Evolutionary conservation across 2,329 filamentous ascomycete genomes (phyloP).

Genomic region (Lasiodiplodia theobromae): DNA sequence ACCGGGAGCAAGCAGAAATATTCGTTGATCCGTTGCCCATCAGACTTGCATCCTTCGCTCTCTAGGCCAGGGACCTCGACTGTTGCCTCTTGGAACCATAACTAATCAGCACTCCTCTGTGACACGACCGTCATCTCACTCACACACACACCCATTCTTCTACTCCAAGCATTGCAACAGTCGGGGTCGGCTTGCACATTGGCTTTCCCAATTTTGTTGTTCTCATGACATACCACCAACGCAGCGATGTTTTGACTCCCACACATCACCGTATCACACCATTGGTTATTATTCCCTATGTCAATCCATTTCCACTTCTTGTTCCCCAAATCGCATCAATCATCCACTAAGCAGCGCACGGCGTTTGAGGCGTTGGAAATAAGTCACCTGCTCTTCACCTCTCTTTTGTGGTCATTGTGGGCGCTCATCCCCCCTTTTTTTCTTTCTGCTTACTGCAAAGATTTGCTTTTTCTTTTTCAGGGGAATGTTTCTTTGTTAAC

Average conservation of each 20-base stretch:
- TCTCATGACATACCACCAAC: slow-evolving; percentile 26
- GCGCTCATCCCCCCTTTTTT: neutral
- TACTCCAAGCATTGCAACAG: slow-evolving; percentile 10
- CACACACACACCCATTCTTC: neutral
- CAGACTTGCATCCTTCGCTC: slow-evolving; percentile 6
- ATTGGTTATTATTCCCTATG: slow-evolving; percentile 26
- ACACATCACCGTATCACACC: slow-evolving; percentile 19
- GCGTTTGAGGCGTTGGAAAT: slow-evolving; percentile 26
- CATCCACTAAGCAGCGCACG: slow-evolving; percentile 25
- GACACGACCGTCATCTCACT: slow-evolving; percentile 12
- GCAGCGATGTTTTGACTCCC: slow-evolving; percentile 25
- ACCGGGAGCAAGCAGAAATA: slow-evolving; percentile 3
- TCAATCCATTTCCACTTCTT: slow-evolving; percentile 6
- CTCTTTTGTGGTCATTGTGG: slow-evolving; percentile 15
- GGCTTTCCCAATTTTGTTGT: slow-evolving; percentile 23
- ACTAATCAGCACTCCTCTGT: slow-evolving; percentile 7
- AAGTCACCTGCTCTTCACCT: slow-evolving; percentile 24
- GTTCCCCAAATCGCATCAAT: slow-evolving; percentile 23
- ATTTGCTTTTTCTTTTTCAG: neutral
- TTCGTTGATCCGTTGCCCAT: slow-evolving; percentile 10
- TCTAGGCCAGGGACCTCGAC: slow-evolving; percentile 6
- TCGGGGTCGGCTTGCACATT: slow-evolving; percentile 13
- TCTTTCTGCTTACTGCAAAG: slow-evolving; percentile 6
- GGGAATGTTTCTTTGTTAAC: slow-evolving; percentile 4
- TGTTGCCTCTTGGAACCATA: slow-evolving; percentile 8